Percentiles rank a stretch among this genome's conserved stretches.
Conservation (phyloP, 495 filamentous ascomycete genomes). For the Aspergillus coremiiformis region DNA sequence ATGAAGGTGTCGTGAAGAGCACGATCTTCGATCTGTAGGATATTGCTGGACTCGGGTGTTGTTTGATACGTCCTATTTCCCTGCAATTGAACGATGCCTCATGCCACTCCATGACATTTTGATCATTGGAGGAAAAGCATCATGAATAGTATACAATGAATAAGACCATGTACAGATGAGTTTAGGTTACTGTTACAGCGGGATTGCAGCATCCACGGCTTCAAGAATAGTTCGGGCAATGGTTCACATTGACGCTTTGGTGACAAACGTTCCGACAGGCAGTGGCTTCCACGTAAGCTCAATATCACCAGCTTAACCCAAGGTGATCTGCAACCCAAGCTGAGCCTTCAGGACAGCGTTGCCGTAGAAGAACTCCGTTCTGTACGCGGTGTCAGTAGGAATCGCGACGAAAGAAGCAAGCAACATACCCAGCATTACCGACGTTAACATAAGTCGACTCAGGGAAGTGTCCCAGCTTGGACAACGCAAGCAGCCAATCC, state of each 20-base stretch:
- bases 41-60: too few species aligned
- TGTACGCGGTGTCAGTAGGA: not conserved
- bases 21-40: not conserved
- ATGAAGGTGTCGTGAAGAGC: not conserved
- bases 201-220: too few species aligned
- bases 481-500: conserved; percentile 31
- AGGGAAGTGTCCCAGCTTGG: conserved; percentile 19
- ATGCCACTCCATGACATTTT: too few species aligned
- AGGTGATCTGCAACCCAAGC: conserved; percentile 24
- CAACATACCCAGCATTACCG: conserved; percentile 30
- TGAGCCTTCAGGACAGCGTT: conserved; percentile 24
- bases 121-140: too few species aligned
- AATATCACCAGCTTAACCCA: not conserved
- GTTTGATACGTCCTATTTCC: too few species aligned
- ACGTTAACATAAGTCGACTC: conserved; percentile 26
- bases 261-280: too few species aligned
- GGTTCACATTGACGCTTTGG: too few species aligned
- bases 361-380: conserved; percentile 32
- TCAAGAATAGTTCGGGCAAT: too few species aligned
- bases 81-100: too few species aligned
- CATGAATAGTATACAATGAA: too few species aligned
- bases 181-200: too few species aligned
- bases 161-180: too few species aligned
- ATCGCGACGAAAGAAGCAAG: not conserved
- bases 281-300: not conserved